Conservation (phyloP, 352 stramenopile species). For the Globisporangium apiculatum region DNA sequence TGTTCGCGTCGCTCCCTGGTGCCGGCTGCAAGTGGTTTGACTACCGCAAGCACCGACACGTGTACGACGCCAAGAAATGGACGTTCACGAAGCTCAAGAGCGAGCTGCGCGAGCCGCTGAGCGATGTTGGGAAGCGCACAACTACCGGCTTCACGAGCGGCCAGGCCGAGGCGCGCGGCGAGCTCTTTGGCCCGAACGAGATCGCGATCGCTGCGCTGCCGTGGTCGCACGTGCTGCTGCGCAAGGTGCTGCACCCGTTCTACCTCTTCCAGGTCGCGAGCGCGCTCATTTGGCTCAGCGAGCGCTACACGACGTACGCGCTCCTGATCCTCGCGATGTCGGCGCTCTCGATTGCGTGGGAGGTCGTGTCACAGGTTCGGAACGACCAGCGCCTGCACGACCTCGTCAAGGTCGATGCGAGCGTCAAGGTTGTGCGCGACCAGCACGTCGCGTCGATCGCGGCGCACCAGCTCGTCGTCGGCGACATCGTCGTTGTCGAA, state of each 20-base stretch:
- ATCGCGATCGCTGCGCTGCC: constrained; percentile 42
- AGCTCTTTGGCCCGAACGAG: constrained; percentile 50
- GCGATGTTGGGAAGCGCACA: constrained; percentile 22
- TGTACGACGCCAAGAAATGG: constrained; percentile 43
- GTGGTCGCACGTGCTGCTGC: constrained; percentile 41
- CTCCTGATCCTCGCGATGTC: constrained; percentile 57
- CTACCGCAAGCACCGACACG: constrained; percentile 62
- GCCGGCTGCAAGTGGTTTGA: constrained; percentile 40
- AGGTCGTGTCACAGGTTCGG: constrained; percentile 54
- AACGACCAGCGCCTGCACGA: constrained; percentile 59
- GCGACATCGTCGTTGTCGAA: constrained; percentile 62
- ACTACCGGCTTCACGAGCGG: constrained; percentile 18
- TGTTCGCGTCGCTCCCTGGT: constrained; percentile 13
- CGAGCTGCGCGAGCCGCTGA: constrained; percentile 40
- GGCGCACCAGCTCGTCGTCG: constrained; percentile 47
- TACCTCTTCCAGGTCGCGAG: constrained; percentile 75
- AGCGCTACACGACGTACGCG: constrained; percentile 63
- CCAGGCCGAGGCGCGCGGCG: constrained; percentile 25
- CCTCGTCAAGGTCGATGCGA: constrained; percentile 48
- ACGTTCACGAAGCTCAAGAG: constrained; percentile 49
- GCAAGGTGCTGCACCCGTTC: constrained; percentile 72
- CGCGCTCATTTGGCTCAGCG: constrained; percentile 58
- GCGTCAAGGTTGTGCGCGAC: constrained; percentile 53
- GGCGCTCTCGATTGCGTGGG: constrained; percentile 59
- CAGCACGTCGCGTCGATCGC: constrained; percentile 31